Evolutionary conservation across 805 yeast genomes (phyloP).

Genomic region (Pichia phayaonensis): DNA sequence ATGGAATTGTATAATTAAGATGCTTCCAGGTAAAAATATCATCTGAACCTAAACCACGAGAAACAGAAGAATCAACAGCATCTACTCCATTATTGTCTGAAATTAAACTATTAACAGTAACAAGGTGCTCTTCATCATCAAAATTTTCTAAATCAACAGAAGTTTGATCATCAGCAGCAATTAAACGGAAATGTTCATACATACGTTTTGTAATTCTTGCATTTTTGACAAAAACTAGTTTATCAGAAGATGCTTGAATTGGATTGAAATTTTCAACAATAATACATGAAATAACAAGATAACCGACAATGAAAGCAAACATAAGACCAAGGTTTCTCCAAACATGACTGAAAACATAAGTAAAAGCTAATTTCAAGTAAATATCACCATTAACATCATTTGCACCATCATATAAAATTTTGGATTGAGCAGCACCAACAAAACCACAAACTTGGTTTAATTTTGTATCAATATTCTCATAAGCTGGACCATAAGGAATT

Average conservation of each 20-base stretch:
- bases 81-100: slow-evolving; percentile 21
- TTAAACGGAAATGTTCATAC: slow-evolving; percentile 15
- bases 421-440: slow-evolving; percentile 37
- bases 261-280: slow-evolving; percentile 27
- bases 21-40: slow-evolving; percentile 59
- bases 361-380: slow-evolving; percentile 38
- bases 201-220: slow-evolving; percentile 20
- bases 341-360: slow-evolving; percentile 48
- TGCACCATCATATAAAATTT: slow-evolving; percentile 17
- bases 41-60: slow-evolving; percentile 28
- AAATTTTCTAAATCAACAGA: slow-evolving; percentile 19
- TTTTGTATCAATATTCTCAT: slow-evolving; percentile 32
- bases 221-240: slow-evolving; percentile 24
- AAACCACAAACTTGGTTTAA: slow-evolving; percentile 42
- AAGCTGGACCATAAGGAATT: slow-evolving; percentile 50
- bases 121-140: slow-evolving; percentile 14
- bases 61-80: slow-evolving; percentile 18
- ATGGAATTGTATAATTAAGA: slow-evolving; percentile 49
- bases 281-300: slow-evolving; percentile 26
- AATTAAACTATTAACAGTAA: slow-evolving; percentile 1
- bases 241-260: slow-evolving; percentile 26
- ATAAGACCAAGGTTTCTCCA: slow-evolving; percentile 74
- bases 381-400: slow-evolving; percentile 43
- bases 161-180: slow-evolving; percentile 14
- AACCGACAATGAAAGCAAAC: slow-evolving; percentile 35